Conservation (phyloP, 2,329 filamentous ascomycete genomes). For the Mollisiaceae sp. region DNA sequence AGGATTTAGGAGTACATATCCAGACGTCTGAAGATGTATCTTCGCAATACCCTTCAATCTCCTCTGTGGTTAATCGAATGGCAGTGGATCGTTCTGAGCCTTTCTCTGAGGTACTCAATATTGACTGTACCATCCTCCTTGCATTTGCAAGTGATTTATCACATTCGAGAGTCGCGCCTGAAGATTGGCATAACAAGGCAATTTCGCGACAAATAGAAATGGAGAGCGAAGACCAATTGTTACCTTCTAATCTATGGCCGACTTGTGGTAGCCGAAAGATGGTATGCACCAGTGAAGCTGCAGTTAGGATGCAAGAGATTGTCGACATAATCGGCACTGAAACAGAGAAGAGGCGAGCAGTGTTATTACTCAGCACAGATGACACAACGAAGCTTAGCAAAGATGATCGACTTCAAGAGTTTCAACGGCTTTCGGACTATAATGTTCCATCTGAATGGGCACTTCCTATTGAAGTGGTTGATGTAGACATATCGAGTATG, state of each 20-base stretch:
- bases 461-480: slow-evolving; percentile 62
- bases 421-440: slow-evolving; percentile 57
- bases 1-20: slow-evolving; percentile 49
- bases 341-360: slow-evolving; percentile 59
- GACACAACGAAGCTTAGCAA: slow-evolving; percentile 31
- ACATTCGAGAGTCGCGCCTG: slow-evolving; percentile 40
- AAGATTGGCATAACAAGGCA: slow-evolving; percentile 42
- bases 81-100: slow-evolving; percentile 46
- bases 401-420: slow-evolving; percentile 41
- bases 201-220: slow-evolving; percentile 60
- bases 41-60: slow-evolving; percentile 27
- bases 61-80: slow-evolving; percentile 41
- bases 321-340: slow-evolving; percentile 64
- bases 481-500: slow-evolving; percentile 48
- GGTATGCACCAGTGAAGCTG: slow-evolving; percentile 66
- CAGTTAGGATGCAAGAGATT: slow-evolving; percentile 67
- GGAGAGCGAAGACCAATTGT: slow-evolving; percentile 62
- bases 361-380: slow-evolving; percentile 55
- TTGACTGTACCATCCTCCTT: slow-evolving; percentile 69
- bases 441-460: slow-evolving; percentile 56
- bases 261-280: slow-evolving; percentile 58
- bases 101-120: slow-evolving; percentile 54
- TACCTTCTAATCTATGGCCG: slow-evolving; percentile 66
- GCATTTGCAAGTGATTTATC: slow-evolving; percentile 70
- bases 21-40: slow-evolving; percentile 39